Evolutionary conservation across 129 eudicot genomes (phyloP).

Genomic region (Saussurea involucrata): DNA sequence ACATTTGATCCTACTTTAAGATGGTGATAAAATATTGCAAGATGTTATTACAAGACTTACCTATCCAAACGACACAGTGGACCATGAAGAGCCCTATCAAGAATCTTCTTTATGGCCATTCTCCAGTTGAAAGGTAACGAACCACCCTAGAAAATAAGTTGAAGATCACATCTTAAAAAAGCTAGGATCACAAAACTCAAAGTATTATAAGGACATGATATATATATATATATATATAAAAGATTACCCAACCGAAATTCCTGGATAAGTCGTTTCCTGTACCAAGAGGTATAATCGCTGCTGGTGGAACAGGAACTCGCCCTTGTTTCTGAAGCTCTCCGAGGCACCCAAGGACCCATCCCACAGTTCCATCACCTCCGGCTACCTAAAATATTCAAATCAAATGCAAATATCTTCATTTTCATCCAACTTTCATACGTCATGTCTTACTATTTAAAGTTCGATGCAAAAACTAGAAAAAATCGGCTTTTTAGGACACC

Average conservation of each 20-base stretch:
- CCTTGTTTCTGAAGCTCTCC: slow-evolving; percentile 67
- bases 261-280: slow-evolving; percentile 86
- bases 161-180: slow-evolving; percentile 3
- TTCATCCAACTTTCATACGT: not conserved
- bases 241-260: slow-evolving; percentile 86
- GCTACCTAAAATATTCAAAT: slow-evolving; percentile 72
- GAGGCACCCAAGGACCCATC: slow-evolving; percentile 86
- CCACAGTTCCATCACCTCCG: slow-evolving; percentile 95
- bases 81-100: slow-evolving; percentile 45
- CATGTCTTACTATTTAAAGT: not conserved
- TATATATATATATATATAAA: not conserved
- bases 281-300: slow-evolving; percentile 78
- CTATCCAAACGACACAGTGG: slow-evolving; percentile 50
- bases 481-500: not conserved
- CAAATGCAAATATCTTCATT: not conserved
- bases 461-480: not conserved
- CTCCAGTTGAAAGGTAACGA: slow-evolving; percentile 76
- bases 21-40: too few relatives aligned
- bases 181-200: not conserved
- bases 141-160: slow-evolving; percentile 54
- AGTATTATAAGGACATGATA: not conserved
- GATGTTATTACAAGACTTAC: slow-evolving; percentile 16
- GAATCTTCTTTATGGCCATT: slow-evolving; percentile 61
- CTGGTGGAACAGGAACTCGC: slow-evolving; percentile 73
- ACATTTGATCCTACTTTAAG: not conserved